A percentile compares a stretch with the other conserved stretches of the same genome.
Evolutionary conservation across 768 basidiomycete species (phyloP).

Genomic region (Holtermannia corniformis): DNA sequence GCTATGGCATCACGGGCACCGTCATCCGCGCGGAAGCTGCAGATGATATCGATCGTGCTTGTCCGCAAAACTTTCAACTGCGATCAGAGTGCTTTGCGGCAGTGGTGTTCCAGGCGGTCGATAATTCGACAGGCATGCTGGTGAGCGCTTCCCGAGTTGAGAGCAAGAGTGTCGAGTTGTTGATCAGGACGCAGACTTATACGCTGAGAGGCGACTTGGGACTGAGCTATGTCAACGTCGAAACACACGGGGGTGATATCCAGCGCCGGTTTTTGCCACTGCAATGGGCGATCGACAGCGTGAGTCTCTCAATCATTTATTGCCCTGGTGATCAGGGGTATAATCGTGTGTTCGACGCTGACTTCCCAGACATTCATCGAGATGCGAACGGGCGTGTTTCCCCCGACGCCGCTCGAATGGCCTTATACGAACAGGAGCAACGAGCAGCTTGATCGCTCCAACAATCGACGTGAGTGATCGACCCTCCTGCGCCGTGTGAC

Average conservation of each 20-base stretch:
- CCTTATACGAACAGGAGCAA: slow-evolving; percentile 63
- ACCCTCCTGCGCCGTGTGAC: neutral
- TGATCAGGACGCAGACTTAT: slow-evolving; percentile 47
- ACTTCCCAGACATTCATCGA: slow-evolving; percentile 59
- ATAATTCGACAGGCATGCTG: slow-evolving; percentile 41
- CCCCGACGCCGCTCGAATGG: slow-evolving; percentile 60
- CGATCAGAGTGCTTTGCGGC: slow-evolving; percentile 64
- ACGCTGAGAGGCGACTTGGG: slow-evolving; percentile 62
- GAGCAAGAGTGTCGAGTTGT: slow-evolving; percentile 28
- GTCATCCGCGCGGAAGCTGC: slow-evolving; percentile 49
- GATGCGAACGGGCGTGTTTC: slow-evolving; percentile 51
- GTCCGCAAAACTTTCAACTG: slow-evolving; percentile 65
- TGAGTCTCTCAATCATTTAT: slow-evolving; percentile 31
- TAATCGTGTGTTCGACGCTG: neutral
- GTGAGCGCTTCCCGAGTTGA: too few relatives aligned
- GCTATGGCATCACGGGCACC: slow-evolving; percentile 45
- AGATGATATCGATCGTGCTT: slow-evolving; percentile 50
- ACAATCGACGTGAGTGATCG: slow-evolving; percentile 50
- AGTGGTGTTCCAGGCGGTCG: slow-evolving; percentile 49
- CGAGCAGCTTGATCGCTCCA: slow-evolving; percentile 50
- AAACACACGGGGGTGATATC: slow-evolving; percentile 53
- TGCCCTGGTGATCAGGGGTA: neutral
- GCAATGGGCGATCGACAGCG: slow-evolving; percentile 68
- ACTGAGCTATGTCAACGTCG: slow-evolving; percentile 56
- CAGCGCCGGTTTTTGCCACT: slow-evolving; percentile 60